These are phyloP conservation scores for Echeveria elegans DNA, from an alignment of 164 flowering plant genomes.

Conservation along the genomic window DNA sequence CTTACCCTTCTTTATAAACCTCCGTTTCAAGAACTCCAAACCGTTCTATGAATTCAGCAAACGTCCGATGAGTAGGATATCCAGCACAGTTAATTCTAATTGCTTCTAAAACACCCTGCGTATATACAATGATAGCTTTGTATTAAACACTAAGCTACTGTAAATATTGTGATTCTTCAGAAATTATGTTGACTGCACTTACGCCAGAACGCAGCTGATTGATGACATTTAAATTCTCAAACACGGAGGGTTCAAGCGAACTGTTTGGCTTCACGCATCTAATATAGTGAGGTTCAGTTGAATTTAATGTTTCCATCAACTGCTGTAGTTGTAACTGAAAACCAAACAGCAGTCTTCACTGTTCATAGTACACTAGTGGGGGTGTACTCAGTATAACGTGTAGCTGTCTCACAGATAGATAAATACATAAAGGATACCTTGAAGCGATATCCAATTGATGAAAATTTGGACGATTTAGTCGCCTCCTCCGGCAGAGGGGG, in stretches of 20 bases:
- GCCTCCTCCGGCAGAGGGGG: constrained; percentile 19
- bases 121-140: constrained; percentile 13
- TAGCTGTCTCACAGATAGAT: too few relatives aligned
- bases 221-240: neutral
- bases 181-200: neutral
- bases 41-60: constrained; percentile 60
- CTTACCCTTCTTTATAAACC: constrained; percentile 50
- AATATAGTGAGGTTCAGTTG: neutral
- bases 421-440: neutral
- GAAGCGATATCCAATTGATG: neutral
- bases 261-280: neutral
- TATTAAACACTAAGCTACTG: neutral
- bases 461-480: neutral
- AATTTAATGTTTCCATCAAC: neutral
- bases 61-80: constrained; percentile 65
- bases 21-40: constrained; percentile 66
- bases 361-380: too few relatives aligned
- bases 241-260: neutral
- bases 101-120: constrained; percentile 92
- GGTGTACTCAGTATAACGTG: neutral
- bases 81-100: constrained; percentile 86
- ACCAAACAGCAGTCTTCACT: neutral
- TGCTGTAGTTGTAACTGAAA: neutral
- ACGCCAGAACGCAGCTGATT: neutral
- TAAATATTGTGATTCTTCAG: too few relatives aligned